phyloP scores from a whole-genome alignment of 2,329 filamentous ascomycete species.

The Epichloe sp. region DNA sequence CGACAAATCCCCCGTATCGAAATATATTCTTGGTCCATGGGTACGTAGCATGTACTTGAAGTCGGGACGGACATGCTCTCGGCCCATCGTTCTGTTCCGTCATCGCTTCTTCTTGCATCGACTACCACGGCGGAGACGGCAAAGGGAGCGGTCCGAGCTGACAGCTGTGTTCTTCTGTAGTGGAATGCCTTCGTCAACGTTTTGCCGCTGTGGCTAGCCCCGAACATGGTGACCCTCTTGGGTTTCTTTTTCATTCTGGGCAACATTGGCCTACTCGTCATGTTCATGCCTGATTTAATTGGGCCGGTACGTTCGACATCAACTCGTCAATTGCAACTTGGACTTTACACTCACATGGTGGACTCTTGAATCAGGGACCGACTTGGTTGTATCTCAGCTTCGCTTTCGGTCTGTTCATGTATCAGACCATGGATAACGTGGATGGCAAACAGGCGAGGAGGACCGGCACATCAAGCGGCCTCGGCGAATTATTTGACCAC shows the following conservation, averaged over 20 bases:
- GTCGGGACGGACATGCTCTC: not conserved
- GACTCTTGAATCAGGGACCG: conserved; percentile 44
- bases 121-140: not conserved
- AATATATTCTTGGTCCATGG: conserved; percentile 90
- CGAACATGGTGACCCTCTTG: conserved; percentile 92
- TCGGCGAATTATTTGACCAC: conserved; percentile 96
- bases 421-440: conserved; percentile 98
- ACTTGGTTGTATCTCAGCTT: conserved; percentile 95
- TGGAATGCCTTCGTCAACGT: conserved; percentile 95
- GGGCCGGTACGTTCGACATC: conserved; percentile 54
- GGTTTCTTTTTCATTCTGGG: conserved; percentile 94
- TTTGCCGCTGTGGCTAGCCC: conserved; percentile 88
- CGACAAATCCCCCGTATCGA: conserved; percentile 87
- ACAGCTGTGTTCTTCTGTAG: conserved; percentile 31
- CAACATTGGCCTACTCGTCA: conserved; percentile 61
- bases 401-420: conserved; percentile 92
- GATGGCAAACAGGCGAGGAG: conserved; percentile 94
- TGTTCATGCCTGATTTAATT: conserved; percentile 79
- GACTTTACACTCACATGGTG: not conserved
- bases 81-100: too few species aligned
- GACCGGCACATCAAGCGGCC: conserved; percentile 85
- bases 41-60: conserved; percentile 41
- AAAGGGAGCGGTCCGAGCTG: not conserved
- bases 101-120: not conserved
- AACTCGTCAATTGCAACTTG: not conserved